Evolutionary conservation across 257 asterid species (phyloP), one percentile per base, ranked within the genome.

Genomic region (Jasminum sambac): DNA sequence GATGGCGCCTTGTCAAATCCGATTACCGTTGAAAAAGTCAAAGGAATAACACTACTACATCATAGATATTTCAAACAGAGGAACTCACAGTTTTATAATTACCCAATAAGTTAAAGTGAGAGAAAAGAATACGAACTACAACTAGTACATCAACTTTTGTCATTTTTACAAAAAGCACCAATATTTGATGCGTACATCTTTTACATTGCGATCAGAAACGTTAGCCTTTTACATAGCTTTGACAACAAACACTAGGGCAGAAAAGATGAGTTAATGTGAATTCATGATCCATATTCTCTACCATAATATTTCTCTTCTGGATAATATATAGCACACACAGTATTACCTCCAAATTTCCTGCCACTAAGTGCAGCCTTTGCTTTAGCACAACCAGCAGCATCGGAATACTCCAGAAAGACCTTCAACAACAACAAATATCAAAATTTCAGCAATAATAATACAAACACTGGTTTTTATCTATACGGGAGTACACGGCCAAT

Each of bases 321-420:
- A 66, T 81, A 87, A 76, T 81, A 87, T 37, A 81, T 59, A 58
- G 88, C 88, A 61, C 72, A 67, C 63, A 83, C 90, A 1, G 83
- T 74, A 52, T 83, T 87, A 70, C 93, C 93, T 68, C 93, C 90
- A 14, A 87, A 87, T 83, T 81, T 87, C 78, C 93, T 60, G 58
- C 93, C 93, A 30, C 78, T 74, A 64, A 87, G 93, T 5, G 88
- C 85, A 4, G 71, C 73, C 70, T 80, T 84, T 8, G 93, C 93
- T 70, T 79, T 87, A 62, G 72, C 68, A 72, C 90, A 87, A 42
- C 86, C 90, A 19, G 58, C 72, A 61, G 79, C 48, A 66, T 84
- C 88, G 0, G 90, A 72, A 71, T 87, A 87, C 80, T 87, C 90
- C 79, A 87, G 68, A 72, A 87, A 87, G 17, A 87, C 92, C 92